Conservation (phyloP, 768 basidiomycete genomes). For the Podaxis rugospora region DNA sequence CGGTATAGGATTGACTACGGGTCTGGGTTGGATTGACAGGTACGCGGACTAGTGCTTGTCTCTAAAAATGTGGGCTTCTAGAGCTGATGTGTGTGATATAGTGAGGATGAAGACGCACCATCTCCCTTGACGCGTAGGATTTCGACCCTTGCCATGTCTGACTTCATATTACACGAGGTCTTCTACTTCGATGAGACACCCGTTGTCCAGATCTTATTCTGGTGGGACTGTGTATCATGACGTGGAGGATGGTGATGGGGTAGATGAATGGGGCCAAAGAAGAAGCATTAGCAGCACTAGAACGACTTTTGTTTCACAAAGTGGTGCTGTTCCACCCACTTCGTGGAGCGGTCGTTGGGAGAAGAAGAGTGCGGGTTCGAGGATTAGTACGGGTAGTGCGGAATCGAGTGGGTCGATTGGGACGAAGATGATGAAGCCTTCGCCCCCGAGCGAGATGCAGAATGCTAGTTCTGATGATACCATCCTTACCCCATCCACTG, state of each 20-base stretch:
- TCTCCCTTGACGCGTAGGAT: conserved; percentile 61
- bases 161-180: conserved; percentile 11
- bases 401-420: conserved; percentile 16
- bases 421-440: conserved; percentile 1
- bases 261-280: conserved; percentile 19
- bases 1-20: conserved; percentile 67
- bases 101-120: conserved; percentile 73
- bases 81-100: conserved; percentile 18
- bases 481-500: conserved; percentile 26
- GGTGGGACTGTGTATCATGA: conserved; percentile 24
- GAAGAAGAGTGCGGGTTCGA: conserved; percentile 12
- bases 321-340: conserved; percentile 19
- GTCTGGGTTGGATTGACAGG: conserved; percentile 75
- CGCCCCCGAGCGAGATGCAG: conserved; percentile 1
- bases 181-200: conserved; percentile 18
- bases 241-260: conserved; percentile 14
- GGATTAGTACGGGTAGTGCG: conserved; percentile 27
- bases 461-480: conserved; percentile 16
- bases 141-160: conserved; percentile 50
- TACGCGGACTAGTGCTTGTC: conserved; percentile 23
- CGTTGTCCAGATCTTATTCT: conserved; percentile 29
- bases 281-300: not conserved
- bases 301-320: conserved; percentile 8
- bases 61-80: not conserved
- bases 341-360: conserved; percentile 19